Percentiles rank a stretch among this genome's conserved stretches.
Evolutionary conservation across 768 basidiomycete genomes (phyloP).

Genomic region (Coprinopsis cinerea): DNA sequence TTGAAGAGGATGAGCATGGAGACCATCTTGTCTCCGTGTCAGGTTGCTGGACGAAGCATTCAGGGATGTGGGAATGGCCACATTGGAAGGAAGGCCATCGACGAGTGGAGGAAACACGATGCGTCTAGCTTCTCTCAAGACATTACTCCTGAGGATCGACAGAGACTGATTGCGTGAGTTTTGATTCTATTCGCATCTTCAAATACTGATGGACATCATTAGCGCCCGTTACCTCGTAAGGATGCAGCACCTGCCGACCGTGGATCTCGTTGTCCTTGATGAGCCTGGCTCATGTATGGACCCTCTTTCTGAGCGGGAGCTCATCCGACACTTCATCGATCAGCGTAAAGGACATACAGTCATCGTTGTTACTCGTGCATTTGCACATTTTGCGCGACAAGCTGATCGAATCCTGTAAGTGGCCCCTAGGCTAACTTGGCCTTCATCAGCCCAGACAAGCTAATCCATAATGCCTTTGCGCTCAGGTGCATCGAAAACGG

Average conservation of each 20-base stretch:
- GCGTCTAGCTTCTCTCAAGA: slow-evolving; percentile 16
- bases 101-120: slow-evolving; percentile 21
- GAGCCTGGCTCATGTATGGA: slow-evolving; percentile 48
- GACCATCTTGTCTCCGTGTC: slow-evolving; percentile 27
- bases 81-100: slow-evolving; percentile 21
- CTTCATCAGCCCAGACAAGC: no score
- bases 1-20: slow-evolving; percentile 30
- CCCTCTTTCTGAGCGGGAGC: slow-evolving; percentile 38
- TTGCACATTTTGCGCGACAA: slow-evolving; percentile 32
- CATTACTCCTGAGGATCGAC: slow-evolving; percentile 32
- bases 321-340: slow-evolving; percentile 31
- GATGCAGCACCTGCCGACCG: slow-evolving; percentile 20
- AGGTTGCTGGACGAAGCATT: slow-evolving; percentile 24
- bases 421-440: no score
- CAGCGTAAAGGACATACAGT: slow-evolving; percentile 39
- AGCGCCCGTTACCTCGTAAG: slow-evolving; percentile 40
- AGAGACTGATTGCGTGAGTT: slow-evolving; percentile 36
- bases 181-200: slow-evolving; percentile 3
- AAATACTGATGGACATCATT: background rate
- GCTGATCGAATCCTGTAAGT: slow-evolving; percentile 49
- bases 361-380: slow-evolving; percentile 44
- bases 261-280: slow-evolving; percentile 44
- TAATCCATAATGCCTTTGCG: no score
- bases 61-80: slow-evolving; percentile 21
- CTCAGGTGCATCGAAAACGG: slow-evolving; percentile 35